Conservation (phyloP, 257 asterid genomes). For the Solanum sejunctum region DNA sequence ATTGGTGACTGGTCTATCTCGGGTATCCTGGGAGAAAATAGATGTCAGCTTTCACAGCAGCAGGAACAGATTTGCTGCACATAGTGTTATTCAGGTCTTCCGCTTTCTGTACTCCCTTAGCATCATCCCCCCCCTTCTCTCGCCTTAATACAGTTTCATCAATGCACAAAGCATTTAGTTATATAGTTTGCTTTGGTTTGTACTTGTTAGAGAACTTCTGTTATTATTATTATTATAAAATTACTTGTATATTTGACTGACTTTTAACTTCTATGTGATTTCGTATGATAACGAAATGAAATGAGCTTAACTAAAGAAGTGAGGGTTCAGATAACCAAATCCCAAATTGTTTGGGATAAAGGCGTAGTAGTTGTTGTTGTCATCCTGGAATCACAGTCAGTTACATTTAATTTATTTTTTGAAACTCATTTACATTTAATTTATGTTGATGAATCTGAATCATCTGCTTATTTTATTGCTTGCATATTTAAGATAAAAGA, state of each 20-base stretch:
- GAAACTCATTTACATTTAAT: neutral
- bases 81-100: constrained; percentile 83
- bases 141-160: neutral
- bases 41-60: constrained; percentile 91
- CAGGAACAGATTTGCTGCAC: constrained; percentile 75
- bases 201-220: neutral
- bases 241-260: neutral
- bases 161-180: neutral
- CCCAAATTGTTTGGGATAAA: neutral
- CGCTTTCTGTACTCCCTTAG: constrained; percentile 3
- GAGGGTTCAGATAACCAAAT: neutral
- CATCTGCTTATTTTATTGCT: neutral
- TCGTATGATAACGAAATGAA: neutral
- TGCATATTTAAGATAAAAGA: neutral
- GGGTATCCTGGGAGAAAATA: constrained; percentile 94
- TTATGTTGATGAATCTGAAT: neutral
- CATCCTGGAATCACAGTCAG: neutral
- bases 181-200: neutral
- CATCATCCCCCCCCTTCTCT: neutral
- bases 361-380: neutral
- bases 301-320: neutral
- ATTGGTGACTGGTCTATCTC: constrained; percentile 68
- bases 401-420: neutral
- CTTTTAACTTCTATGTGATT: neutral
- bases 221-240: neutral